Conservation (phyloP, 441 rosid species). For the Euphorbia neoarborescens region DNA sequence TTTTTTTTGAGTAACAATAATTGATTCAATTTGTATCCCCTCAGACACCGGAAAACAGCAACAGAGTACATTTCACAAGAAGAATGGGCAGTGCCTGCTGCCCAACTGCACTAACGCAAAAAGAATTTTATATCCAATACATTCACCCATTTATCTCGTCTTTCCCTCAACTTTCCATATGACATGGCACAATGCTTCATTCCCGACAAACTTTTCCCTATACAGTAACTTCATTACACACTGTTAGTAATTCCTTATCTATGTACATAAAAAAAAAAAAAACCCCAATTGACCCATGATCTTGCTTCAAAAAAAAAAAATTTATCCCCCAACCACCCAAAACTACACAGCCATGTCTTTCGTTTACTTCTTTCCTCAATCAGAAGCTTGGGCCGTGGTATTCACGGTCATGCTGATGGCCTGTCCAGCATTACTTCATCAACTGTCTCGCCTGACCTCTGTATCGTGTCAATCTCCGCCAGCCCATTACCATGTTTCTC, state of each 20-base stretch:
- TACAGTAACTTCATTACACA: conserved; percentile 33
- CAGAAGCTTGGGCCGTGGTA: conserved; percentile 9
- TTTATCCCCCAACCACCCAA: conserved; percentile 22
- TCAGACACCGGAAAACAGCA: no score
- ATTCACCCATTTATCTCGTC: conserved; percentile 17
- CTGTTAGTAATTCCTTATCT: conserved; percentile 27
- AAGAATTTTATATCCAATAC: conserved; percentile 24
- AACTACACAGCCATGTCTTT: conserved; percentile 20
- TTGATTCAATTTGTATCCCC: no score
- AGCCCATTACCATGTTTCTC: conserved; percentile 15
- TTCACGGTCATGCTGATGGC: background rate
- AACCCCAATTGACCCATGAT: conserved; percentile 15
- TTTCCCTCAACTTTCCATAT: conserved; percentile 11
- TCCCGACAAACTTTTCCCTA: conserved; percentile 27
- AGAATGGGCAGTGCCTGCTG: conserved; percentile 20
- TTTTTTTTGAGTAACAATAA: no score
- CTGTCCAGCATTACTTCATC: background rate
- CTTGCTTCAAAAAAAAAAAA: conserved; percentile 21
- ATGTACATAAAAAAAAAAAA: conserved; percentile 31
- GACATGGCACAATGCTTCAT: conserved; percentile 14
- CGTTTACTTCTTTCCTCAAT: conserved; percentile 10
- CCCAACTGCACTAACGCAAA: conserved; percentile 22
- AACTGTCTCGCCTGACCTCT: background rate
- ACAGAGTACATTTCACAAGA: conserved; percentile 8
- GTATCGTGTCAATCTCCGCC: conserved; percentile 22